Conservation (phyloP, 2,329 filamentous ascomycete genomes). For the Colletotrichum musae region DNA sequence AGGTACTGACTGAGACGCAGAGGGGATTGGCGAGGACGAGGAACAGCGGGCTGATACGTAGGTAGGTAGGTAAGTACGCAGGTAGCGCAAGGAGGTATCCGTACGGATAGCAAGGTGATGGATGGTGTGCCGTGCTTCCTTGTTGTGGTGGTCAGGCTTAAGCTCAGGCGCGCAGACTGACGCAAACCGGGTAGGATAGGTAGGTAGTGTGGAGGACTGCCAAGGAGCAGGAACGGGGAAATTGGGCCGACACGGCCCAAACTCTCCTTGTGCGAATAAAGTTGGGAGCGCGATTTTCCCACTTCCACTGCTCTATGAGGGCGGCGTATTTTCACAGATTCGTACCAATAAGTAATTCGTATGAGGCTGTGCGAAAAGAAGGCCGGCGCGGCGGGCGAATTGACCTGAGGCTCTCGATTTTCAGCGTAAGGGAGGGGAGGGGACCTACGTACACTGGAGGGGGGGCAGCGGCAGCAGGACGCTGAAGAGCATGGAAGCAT, state of each 20-base stretch:
- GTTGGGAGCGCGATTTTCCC: slow-evolving; percentile 16
- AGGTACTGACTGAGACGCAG: too few relatives aligned
- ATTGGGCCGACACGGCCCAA: slow-evolving; percentile 42
- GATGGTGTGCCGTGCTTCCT: background rate
- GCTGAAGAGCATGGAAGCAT: too few relatives aligned
- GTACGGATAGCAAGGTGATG: background rate
- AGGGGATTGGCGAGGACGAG: too few relatives aligned
- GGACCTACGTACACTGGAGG: too few relatives aligned
- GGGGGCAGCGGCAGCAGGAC: too few relatives aligned
- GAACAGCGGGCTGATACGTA: too few relatives aligned
- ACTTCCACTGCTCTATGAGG: too few relatives aligned
- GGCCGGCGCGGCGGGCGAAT: too few relatives aligned
- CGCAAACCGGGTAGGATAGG: background rate
- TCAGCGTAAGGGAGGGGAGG: too few relatives aligned
- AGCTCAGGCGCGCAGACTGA: slow-evolving; percentile 7
- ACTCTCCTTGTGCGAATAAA: slow-evolving; percentile 36
- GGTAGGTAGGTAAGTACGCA: background rate
- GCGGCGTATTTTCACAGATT: slow-evolving; percentile 15
- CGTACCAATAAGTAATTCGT: slow-evolving; percentile 13
- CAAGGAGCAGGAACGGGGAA: slow-evolving; percentile 33
- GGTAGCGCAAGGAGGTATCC: slow-evolving; percentile 5
- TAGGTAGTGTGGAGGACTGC: slow-evolving; percentile 16
- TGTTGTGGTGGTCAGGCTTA: background rate
- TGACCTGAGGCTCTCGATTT: too few relatives aligned
- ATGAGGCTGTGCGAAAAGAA: background rate